A percentile compares a stretch with the other conserved stretches of the same genome.
Evolutionary conservation across 2,329 filamentous ascomycete species (phyloP).

Genomic region (Clonostachys byssicola): DNA sequence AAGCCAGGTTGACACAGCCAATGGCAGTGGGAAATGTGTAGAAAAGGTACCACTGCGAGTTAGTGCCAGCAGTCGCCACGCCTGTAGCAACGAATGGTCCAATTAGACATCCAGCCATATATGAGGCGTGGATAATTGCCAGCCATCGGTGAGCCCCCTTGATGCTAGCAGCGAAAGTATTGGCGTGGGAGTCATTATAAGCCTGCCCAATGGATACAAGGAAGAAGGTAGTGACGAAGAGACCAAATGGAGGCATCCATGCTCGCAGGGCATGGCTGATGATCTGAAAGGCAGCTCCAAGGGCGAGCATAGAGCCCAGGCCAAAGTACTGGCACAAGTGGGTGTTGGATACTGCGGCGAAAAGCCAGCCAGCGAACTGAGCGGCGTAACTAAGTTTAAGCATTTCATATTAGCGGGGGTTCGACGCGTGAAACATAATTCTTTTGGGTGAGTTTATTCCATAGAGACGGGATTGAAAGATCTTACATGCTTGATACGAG

Average conservation of each 20-base stretch:
- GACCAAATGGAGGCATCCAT: constrained; percentile 51
- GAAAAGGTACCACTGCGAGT: constrained; percentile 47
- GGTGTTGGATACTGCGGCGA: constrained; percentile 53
- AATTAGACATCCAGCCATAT: constrained; percentile 50
- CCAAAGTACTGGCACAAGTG: constrained; percentile 46
- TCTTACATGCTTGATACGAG: constrained; percentile 44
- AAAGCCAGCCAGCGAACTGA: constrained; percentile 56
- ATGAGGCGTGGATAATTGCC: constrained; percentile 61
- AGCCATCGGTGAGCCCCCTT: constrained; percentile 54
- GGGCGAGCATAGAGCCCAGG: constrained; percentile 49
- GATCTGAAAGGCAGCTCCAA: constrained; percentile 53
- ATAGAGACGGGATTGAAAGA: not conserved
- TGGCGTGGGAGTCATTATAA: constrained; percentile 60
- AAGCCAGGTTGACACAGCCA: constrained; percentile 41
- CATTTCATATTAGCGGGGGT: not conserved
- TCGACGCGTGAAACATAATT: not conserved
- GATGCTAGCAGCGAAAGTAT: constrained; percentile 53
- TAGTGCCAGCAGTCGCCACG: constrained; percentile 32
- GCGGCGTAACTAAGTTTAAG: constrained; percentile 38
- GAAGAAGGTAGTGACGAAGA: constrained; percentile 55
- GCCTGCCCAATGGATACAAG: constrained; percentile 55
- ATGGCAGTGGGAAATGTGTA: constrained; percentile 51
- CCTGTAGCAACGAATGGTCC: constrained; percentile 50
- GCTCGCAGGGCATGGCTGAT: constrained; percentile 47
- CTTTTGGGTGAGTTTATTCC: not conserved